Evolutionary conservation across 352 stramenopile genomes (phyloP).

Genomic region (Halophytophthora batemanensis): DNA sequence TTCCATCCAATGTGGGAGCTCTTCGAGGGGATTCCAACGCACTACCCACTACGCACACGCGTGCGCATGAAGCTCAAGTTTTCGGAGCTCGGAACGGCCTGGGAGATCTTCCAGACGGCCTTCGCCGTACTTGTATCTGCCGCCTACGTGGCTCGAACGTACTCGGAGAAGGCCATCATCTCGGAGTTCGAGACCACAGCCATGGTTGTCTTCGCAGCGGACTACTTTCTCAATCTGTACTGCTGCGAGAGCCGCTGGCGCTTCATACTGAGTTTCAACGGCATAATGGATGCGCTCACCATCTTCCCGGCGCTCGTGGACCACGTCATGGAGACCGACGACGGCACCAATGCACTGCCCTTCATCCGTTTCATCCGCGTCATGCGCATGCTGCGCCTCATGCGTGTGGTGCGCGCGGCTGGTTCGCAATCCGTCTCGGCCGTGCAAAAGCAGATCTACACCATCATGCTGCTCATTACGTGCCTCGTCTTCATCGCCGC

Average conservation of each 20-base stretch:
- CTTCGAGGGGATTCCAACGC: slow-evolving; percentile 49
- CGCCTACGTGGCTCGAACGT: slow-evolving; percentile 55
- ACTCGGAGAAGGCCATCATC: slow-evolving; percentile 21
- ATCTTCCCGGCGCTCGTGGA: slow-evolving; percentile 53
- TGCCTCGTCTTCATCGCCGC: slow-evolving; percentile 68
- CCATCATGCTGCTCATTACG: slow-evolving; percentile 56
- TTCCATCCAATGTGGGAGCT: slow-evolving; percentile 29
- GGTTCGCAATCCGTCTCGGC: slow-evolving; percentile 48
- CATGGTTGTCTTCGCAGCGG: slow-evolving; percentile 43
- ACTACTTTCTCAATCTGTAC: slow-evolving; percentile 67
- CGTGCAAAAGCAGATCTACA: slow-evolving; percentile 65
- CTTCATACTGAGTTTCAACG: slow-evolving; percentile 51
- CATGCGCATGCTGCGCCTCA: slow-evolving; percentile 51
- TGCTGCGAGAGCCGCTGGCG: slow-evolving; percentile 51
- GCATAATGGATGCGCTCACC: slow-evolving; percentile 58
- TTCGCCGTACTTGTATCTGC: slow-evolving; percentile 49
- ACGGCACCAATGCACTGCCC: slow-evolving; percentile 28
- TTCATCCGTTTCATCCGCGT: slow-evolving; percentile 67
- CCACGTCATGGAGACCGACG: slow-evolving; percentile 12
- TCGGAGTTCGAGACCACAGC: slow-evolving; percentile 35
- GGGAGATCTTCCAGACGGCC: slow-evolving; percentile 59
- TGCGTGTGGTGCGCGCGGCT: slow-evolving; percentile 43
- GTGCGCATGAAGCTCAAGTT: slow-evolving; percentile 66
- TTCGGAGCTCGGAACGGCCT: slow-evolving; percentile 39
- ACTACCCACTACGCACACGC: slow-evolving; percentile 44